Base-by-base conservation (phyloP, 2,329 filamentous ascomycete genomes). In the Sarocladium strictum region DNA sequence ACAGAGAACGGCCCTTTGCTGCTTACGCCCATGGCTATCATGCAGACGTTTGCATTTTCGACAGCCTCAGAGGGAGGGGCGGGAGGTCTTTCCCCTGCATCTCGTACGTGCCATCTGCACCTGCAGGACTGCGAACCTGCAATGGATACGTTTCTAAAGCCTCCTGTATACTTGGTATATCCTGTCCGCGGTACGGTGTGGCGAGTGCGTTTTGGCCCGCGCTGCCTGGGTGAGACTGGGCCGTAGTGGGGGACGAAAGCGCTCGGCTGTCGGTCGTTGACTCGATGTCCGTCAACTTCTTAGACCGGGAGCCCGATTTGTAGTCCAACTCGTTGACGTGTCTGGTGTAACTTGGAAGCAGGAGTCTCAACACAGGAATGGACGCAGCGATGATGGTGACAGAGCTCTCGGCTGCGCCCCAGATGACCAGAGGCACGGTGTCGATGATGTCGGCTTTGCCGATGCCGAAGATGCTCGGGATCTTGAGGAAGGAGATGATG, bases 251-350 rank as follows among this genome's bases (percentile, higher is more conserved):
- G 3, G 47, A 19, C 7, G 27, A 21, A 15, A 35, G 14, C 10
- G n/a, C 50, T 3, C 35, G 35, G 21, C 35, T 53, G 23, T 40
- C 32, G 12, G 50, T 53, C 3, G 32, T 24, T 19, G 50, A 40
- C 21, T 53, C 50, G 35, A 17, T n/a, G 17, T 53, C 50, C 2
- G 19, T 53, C 27, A 38, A 33, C 33, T 38, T 53, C 7, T 19
- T 10, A 15, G 47, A 51, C 3, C 50, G 9, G 11, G 47, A 51
- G n/a, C 32, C 32, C 11, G 47, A 51, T 17, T 74, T 78, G 58
- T 68, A 68, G 72, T 66, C 70, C 50, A 76, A 70, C 58, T 75
- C 73, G 55, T 74, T 72, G 60, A 69, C 62, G 14, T 53, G 50
- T 19, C 50, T 53, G 12, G 32, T 53, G 50, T 40, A 40, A 23